A percentile compares a stretch with the other conserved stretches of the same genome.
These are phyloP conservation scores for Solanum chiquidenum DNA, from an alignment of 257 asterid genomes.

Conservation along the genomic window DNA sequence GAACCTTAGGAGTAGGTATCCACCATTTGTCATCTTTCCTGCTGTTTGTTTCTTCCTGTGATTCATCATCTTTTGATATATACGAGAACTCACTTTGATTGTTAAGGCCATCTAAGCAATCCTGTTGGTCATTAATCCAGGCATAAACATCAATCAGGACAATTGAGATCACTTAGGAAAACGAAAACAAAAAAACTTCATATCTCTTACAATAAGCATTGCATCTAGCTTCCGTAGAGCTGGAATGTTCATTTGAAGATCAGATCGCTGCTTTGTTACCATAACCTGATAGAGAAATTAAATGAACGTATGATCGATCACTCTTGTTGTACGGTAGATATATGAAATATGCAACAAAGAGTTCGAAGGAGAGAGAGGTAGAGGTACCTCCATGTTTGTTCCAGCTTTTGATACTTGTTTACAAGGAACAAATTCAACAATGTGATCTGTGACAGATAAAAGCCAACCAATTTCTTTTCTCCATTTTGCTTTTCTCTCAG, in stretches of 20 bases:
- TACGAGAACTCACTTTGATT: slow-evolving; percentile 68
- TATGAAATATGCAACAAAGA: background rate
- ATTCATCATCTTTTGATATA: slow-evolving; percentile 28
- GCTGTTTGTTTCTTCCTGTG: slow-evolving; percentile 13
- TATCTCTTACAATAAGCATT: slow-evolving; percentile 68
- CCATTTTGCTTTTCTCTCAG: slow-evolving; percentile 71
- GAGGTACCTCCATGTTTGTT: slow-evolving; percentile 52
- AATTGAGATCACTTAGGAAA: background rate
- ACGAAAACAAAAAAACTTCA: background rate
- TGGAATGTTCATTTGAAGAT: slow-evolving; percentile 79
- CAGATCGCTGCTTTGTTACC: slow-evolving; percentile 62
- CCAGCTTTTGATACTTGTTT: slow-evolving; percentile 71
- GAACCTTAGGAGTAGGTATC: slow-evolving; percentile 85
- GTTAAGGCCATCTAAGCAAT: slow-evolving; percentile 75
- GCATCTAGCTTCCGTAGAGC: slow-evolving; percentile 71
- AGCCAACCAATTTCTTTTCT: slow-evolving; percentile 90
- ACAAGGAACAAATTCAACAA: slow-evolving; percentile 86
- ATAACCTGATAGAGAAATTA: slow-evolving; percentile 39
- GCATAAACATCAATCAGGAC: background rate
- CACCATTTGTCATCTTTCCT: slow-evolving; percentile 79
- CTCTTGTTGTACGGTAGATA: background rate
- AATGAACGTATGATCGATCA: background rate
- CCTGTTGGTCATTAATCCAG: slow-evolving; percentile 29
- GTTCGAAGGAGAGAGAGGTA: slow-evolving; percentile 1
- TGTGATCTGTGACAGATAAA: slow-evolving; percentile 79